Base-by-base conservation (phyloP, 805 yeast genomes). In the Phaffomyces antillensis region DNA sequence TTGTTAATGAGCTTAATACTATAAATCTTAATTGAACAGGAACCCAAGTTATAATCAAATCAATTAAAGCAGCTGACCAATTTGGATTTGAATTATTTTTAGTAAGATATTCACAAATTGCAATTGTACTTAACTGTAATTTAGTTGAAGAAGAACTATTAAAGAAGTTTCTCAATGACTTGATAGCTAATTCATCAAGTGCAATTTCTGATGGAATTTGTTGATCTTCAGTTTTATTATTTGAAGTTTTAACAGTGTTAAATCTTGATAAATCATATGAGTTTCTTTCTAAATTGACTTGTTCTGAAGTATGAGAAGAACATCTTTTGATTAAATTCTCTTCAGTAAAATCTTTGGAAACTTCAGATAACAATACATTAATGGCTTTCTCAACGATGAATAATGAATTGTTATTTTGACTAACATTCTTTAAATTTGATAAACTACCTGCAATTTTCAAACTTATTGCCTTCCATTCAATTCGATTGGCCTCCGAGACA, bases 1-100 rank as follows among this genome's bases (percentile, higher is more conserved):
- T 55, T 9, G 73, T 67, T 31, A 75, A 58, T 3, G 82, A 67
- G 13, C 77, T 60, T 37, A 86, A 67, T 3, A 84, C 72, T 26
- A 79, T 66, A 65, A 84, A 87, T 50, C 96, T 70, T 51, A 79
- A 71, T 58, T 80, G 96, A 34, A 81, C 93, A 0, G 88, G 97
- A 10, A 87, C 77, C 76, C 90, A 87, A 35, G 77, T 75, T 8
- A 89, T 79, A 46, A 86, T 74, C 49, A 79, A 67, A 50, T 81
- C 82, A 33, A 86, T 64, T 39, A 90, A 66, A 10, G 70, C 62
- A 26, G 73, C 67, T 3, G 76, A 68, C 90, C 90, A 83, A 7
- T 52, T 49, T 13, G 52, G 49, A 36, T 61, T 59, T 31, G 56
- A 60, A 33, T 64, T 63, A 6, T 65, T 64, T 17, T 40, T 56